Conservation (phyloP, 768 basidiomycete species). For the Suillus variegatus region DNA sequence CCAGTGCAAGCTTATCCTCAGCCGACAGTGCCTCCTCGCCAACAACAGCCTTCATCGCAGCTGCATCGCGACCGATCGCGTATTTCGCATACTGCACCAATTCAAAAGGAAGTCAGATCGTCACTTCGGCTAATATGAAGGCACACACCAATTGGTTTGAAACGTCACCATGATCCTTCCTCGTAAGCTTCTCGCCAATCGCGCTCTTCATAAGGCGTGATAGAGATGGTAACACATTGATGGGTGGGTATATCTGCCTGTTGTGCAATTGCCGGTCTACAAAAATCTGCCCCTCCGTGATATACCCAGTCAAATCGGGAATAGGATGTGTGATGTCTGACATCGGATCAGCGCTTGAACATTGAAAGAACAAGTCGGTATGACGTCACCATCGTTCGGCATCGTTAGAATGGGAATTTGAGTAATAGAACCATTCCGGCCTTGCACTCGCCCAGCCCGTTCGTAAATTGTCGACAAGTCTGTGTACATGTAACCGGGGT, state of each 20-base stretch:
- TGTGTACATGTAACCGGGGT: constrained; percentile 98
- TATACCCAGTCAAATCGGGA: constrained; percentile 98
- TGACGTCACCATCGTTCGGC: constrained; percentile 92
- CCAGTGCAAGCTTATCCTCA: constrained; percentile 95
- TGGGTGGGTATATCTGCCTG: constrained; percentile 97
- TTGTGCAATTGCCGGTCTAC: constrained; percentile 98
- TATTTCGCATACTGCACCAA: constrained; percentile 89
- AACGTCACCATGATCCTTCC: constrained; percentile 99
- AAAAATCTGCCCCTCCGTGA: constrained; percentile 98
- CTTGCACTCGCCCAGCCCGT: constrained; percentile 96
- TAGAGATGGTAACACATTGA: constrained; percentile 97
- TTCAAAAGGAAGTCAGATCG: constrained; percentile 12
- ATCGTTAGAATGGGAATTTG: constrained; percentile 99
- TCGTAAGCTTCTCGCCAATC: constrained; percentile 94
- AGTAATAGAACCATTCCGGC: constrained; percentile 98
- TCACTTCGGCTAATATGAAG: constrained; percentile 20
- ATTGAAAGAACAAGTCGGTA: constrained; percentile 12
- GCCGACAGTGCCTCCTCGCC: constrained; percentile 95
- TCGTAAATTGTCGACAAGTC: constrained; percentile 99
- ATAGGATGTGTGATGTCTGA: constrained; percentile 99
- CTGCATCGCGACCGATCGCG: constrained; percentile 95
- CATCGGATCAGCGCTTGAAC: constrained; percentile 22
- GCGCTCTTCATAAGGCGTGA: constrained; percentile 99
- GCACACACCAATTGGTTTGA: constrained; percentile 89
- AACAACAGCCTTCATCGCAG: constrained; percentile 98